These are phyloP conservation scores for Aureobasidium sp. DNA, from an alignment of 2,329 filamentous ascomycete species.

Conservation along the genomic window DNA sequence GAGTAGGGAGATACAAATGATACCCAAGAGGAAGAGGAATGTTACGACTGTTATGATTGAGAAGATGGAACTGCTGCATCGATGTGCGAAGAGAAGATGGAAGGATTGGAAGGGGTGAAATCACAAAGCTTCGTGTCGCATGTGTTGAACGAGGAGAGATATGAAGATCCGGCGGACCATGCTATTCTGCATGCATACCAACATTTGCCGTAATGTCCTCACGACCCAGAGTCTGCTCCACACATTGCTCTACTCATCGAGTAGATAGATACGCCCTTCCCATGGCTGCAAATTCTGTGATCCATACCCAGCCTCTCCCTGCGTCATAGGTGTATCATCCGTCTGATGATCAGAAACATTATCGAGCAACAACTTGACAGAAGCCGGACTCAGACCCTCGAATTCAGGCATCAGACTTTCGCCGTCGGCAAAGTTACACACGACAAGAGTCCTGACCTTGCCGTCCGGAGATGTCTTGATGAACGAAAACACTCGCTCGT, in stretches of 20 bases:
- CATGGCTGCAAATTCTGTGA: background rate
- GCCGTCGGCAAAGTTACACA: conserved; percentile 4
- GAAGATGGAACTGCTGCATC: no score
- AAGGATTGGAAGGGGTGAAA: no score
- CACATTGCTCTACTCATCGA: no score
- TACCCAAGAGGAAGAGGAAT: background rate
- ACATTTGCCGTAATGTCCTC: no score
- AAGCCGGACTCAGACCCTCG: background rate
- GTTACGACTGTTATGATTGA: background rate
- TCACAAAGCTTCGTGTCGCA: no score
- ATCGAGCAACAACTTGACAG: background rate
- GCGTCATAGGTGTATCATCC: background rate
- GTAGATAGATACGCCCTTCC: background rate
- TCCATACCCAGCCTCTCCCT: background rate
- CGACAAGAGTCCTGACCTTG: background rate
- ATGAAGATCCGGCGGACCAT: no score
- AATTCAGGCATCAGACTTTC: background rate
- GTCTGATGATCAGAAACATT: background rate
- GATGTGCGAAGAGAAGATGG: no score
- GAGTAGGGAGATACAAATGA: background rate
- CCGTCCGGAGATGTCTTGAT: background rate
- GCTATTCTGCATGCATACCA: no score
- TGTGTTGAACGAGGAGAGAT: no score
- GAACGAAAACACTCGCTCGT: conserved; percentile 7
- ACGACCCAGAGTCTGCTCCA: no score